Base-by-base conservation (phyloP, 495 filamentous ascomycete species). In the Lineolata rhizophorae region DNA sequence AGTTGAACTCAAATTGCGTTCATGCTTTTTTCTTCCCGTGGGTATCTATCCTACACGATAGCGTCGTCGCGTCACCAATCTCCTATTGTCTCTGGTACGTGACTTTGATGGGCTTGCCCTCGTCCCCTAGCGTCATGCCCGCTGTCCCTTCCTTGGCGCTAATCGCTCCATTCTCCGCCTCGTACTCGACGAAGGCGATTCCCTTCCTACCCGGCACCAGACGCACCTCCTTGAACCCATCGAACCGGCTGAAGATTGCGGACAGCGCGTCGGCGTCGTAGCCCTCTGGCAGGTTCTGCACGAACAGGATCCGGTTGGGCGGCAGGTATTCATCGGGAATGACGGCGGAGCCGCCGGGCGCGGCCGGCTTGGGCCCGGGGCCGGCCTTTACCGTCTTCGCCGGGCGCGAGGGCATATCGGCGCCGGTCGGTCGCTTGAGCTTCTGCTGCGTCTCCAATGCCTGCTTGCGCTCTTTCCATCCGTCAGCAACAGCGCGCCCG, bases 141-240 rank as follows among this genome's bases (percentile, higher is more conserved):
- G 79, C 77, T 18, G 79, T 87, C 39, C 78, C 74, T 64, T 95
- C 85, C 65, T 95, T 99, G 20, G 87, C 87, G 31, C 68, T 73
- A 41, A 94, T 94, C 27, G 90, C 83, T 6, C 81, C 82, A 10
- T 70, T 59, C 60, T 94, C 77, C 38, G 62, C 67, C 50, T 92
- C 81, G 56, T 93, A 99, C 53, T 99, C 90, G 39, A 94, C 81
- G 50, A 95, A 95, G 2, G 80, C 85, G 55, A 99, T 85, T 6
- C 79, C 81, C 48, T 67, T 76, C 36, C 90, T 62, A 4, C 79
- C 77, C 4, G 84, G 80, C 27, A 95, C 83, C 51, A 76, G 54
- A 35, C 90, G 70, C 18, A 93, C 81, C 50, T 95, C 90, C 52
- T 72, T 72, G 58, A 95, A 95, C 33, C 87, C 87, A 40, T 91